Evolutionary conservation across 768 basidiomycete genomes (phyloP).

Genomic region (Psilocybe sp.): DNA sequence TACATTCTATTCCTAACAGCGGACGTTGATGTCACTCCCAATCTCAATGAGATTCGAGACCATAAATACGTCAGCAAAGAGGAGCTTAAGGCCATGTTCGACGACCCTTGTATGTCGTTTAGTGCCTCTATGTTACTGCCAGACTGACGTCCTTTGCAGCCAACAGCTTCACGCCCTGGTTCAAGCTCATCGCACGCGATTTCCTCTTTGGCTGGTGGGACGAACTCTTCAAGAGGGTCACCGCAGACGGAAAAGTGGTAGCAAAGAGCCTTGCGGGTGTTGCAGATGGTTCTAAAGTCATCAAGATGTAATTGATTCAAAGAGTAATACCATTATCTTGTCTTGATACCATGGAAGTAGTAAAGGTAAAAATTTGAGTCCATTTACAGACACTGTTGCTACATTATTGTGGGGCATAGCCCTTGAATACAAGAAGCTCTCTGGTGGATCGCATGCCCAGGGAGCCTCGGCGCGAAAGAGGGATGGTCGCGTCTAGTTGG

Average conservation of each 20-base stretch:
- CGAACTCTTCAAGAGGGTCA: conserved; percentile 66
- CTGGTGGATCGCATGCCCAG: conserved; percentile 41
- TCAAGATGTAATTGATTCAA: conserved; percentile 36
- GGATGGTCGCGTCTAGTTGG: conserved; percentile 64
- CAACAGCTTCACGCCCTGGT: conserved; percentile 97
- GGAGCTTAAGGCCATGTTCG: conserved; percentile 90
- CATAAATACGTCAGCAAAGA: conserved; percentile 87
- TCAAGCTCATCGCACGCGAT: conserved; percentile 95
- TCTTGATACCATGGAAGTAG: conserved; percentile 4
- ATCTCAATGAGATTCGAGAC: conserved; percentile 89
- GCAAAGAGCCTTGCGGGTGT: conserved; percentile 64
- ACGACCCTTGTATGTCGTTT: conserved; percentile 57
- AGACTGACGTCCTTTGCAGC: conserved; percentile 37
- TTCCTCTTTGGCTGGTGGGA: conserved; percentile 99
- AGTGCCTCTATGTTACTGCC: not conserved
- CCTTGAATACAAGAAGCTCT: conserved; percentile 26
- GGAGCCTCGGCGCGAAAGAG: conserved; percentile 48
- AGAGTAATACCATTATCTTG: not conserved
- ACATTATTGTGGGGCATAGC: conserved; percentile 1
- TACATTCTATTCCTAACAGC: conserved; percentile 95
- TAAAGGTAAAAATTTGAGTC: not conserved
- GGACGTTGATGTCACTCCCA: conserved; percentile 79
- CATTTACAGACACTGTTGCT: not conserved
- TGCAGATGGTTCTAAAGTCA: conserved; percentile 70
- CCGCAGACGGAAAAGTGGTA: conserved; percentile 51